Evolutionary conservation across 129 eudicot genomes (phyloP), one percentile per base, ranked within the genome.

Genomic region (Glebionis coronaria): DNA sequence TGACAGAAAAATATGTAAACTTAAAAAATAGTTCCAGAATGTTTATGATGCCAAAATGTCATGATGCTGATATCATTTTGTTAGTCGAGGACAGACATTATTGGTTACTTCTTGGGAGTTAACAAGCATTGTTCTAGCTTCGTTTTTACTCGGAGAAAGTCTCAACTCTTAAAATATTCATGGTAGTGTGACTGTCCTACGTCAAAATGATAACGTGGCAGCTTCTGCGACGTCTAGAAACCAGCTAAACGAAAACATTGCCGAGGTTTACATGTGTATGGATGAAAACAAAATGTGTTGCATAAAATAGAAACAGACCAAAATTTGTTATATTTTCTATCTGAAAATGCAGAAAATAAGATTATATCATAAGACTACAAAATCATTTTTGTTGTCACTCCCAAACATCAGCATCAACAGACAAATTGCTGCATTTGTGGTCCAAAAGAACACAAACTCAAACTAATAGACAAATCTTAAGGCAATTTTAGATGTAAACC

Each of bases 391-490:
- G 52, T 18, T 69, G 53, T 20, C 63, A 63, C 53, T 57, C 61
- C 2, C 44, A 74, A 57, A 35, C 46, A 76, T 61, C 50, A 60
- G 19, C 5, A 71, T 64, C 38, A 72, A 59, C 44, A 63, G 13
- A 31, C 66, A 50, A 12, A 61, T 47, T 55, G 72, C 40, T 54
- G 19, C 45, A 65, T 38, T 66, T 66, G 63, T 76, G 80, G 70
- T 68, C 75, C 80, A 75, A 52, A 50, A 51, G 16, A 53, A 61
- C 74, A 61, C 40, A 51, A 44, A 44, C 65, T 20, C 15, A 47
- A 5, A 71, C 61, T 47, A 57, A 35, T 57, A 40, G 80, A 61
- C 80, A 61, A 61, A 73, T 25, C 10, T 71, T 62, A 73, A 16
- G 16, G 14, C 44, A 61, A 31, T 67, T 50, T 12, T 60, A 56